phyloP scores from a whole-genome alignment of 345 rosid genomes.

The Dimocarpus longan region DNA sequence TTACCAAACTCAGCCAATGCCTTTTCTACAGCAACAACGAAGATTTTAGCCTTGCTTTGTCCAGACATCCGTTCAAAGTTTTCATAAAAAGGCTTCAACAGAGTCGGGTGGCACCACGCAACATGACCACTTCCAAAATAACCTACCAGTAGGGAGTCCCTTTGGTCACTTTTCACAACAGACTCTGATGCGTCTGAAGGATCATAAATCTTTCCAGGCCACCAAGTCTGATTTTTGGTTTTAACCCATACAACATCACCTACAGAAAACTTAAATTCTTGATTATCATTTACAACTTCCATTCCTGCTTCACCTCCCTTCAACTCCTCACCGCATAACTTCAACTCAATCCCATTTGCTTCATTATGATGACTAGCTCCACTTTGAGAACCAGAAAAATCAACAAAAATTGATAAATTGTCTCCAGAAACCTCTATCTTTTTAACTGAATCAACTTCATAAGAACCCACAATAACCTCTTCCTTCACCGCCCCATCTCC shows the following conservation, averaged over 20 bases:
- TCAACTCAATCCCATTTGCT: conserved; percentile 20
- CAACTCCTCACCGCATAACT: conserved; percentile 21
- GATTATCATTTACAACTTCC: conserved; percentile 20
- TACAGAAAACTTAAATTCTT: conserved; percentile 36
- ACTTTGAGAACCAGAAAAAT: conserved; percentile 47
- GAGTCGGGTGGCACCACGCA: conserved; percentile 57
- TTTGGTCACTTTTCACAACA: conserved; percentile 27
- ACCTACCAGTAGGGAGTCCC: conserved; percentile 48
- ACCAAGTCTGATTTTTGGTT: conserved; percentile 67
- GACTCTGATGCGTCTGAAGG: conserved; percentile 35
- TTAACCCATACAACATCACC: conserved; percentile 87
- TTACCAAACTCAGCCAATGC: conserved; percentile 66
- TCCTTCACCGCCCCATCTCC: conserved; percentile 31
- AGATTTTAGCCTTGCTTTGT: conserved; percentile 47
- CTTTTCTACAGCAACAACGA: conserved; percentile 62
- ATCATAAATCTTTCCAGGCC: conserved; percentile 81
- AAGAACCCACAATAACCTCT: conserved; percentile 23
- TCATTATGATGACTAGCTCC: conserved; percentile 23
- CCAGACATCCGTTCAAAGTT: conserved; percentile 50
- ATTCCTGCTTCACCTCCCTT: conserved; percentile 26
- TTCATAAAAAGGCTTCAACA: conserved; percentile 64
- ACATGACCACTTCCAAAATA: conserved; percentile 51
- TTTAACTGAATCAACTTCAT: conserved; percentile 37
- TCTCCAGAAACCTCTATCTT: conserved; percentile 56
- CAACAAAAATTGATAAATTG: conserved; percentile 68